phyloP scores from a whole-genome alignment of 2,329 filamentous ascomycete genomes.

The Alternaria conjuncta region DNA sequence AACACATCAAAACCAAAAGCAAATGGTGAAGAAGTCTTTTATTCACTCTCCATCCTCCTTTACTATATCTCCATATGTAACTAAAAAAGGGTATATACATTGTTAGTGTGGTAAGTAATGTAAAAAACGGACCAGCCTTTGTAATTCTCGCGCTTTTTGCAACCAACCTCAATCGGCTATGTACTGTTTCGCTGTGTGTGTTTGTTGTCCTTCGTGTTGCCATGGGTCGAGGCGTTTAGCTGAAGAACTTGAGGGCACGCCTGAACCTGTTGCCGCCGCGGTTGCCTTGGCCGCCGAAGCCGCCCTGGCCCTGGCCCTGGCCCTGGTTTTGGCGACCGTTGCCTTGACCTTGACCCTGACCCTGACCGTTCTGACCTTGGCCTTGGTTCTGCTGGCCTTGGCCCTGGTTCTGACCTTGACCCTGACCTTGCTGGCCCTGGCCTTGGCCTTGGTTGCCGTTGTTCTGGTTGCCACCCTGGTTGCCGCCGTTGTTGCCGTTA shows the following conservation, averaged over 20 bases:
- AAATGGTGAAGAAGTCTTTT: background rate
- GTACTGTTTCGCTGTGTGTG: background rate
- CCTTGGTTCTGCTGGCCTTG: background rate
- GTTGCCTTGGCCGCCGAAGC: background rate
- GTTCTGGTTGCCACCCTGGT: constrained; percentile 9
- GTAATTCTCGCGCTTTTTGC: background rate
- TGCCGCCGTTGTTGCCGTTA: constrained; percentile 17
- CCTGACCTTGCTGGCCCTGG: background rate
- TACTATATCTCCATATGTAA: background rate
- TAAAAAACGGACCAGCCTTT: constrained; percentile 6
- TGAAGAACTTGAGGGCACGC: constrained; percentile 9
- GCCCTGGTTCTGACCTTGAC: background rate
- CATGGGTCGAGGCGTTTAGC: background rate
- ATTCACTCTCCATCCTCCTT: background rate
- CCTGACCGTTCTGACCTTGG: background rate
- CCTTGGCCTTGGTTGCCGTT: background rate
- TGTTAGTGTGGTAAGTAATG: background rate
- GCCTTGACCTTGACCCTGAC: background rate
- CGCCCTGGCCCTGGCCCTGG: background rate
- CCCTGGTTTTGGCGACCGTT: background rate
- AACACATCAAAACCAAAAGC: background rate
- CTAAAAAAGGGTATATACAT: constrained; percentile 10
- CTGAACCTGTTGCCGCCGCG: constrained; percentile 1
- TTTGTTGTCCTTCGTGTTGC: background rate
- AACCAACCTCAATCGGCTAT: background rate